Base-by-base conservation (phyloP, 1,284 basidiomycete genomes). In the Ustanciosporium gigantosporum region DNA sequence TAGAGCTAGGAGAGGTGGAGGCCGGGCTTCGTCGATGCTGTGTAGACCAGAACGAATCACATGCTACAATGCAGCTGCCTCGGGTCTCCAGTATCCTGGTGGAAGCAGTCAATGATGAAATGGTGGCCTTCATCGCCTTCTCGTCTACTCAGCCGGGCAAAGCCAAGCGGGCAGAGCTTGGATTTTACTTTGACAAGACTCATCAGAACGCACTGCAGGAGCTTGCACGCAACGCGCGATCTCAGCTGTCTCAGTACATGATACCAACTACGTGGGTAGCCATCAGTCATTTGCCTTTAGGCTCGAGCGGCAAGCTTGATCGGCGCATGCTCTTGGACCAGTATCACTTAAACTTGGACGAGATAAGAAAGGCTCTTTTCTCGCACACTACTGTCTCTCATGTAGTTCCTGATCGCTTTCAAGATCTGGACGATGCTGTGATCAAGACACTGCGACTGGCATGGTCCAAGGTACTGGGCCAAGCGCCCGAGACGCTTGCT, bases 1-100 rank as follows among this genome's bases (percentile, higher is more conserved):
- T 40, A 8, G 38, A 40, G 38, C 38, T 40, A 14, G 38, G 38
- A 16, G 38, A 40, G 38, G 38, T 40, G n/a, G 24, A 40, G 23
- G 24, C 25, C 5, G 38, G 27, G 24, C 24, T 40, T 5, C 25
- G 38, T 25, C 38, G 38, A 9, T 40, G 23, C 25, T 29, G 27
- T 29, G n/a, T 9, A 9, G 11, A 29, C 27, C 9, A n/a, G 11
- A n/a, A 29, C 9, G n/a, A 29, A 29, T 9, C 11, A 9, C 9
- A 29, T n/a, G 27, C 11, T n/a, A 29, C 9, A 29, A 29, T 29
- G 9, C 27, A 29, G n/a, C 11, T 11, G 9, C 27, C n/a, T n/a
- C 27, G n/a, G n/a, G 27, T 29, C 11, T 11, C 27, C 27, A 11
- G 11, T 9, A n/a, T 29, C 27, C 27, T 29, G n/a, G 27, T 29